A percentile compares a stretch with the other conserved stretches of the same genome.
Conservation (phyloP, 345 rosid species). For the Dipteronia sinensis region DNA sequence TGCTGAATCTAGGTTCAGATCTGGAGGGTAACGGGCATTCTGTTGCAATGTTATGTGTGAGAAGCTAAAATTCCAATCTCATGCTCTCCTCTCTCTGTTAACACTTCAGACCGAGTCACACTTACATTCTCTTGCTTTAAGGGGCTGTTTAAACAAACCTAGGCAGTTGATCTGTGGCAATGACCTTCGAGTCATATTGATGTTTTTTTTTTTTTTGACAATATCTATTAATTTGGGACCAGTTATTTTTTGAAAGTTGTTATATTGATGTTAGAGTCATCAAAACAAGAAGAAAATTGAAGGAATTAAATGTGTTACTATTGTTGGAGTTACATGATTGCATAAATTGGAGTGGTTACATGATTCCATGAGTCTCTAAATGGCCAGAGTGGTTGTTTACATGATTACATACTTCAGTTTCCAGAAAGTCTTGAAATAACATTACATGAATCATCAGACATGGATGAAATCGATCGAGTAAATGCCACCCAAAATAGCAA, state of each 20-base stretch:
- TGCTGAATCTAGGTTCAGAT: not conserved
- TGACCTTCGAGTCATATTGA: not conserved
- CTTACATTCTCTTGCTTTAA: no score
- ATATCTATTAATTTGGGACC: no score
- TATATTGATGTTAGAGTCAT: not conserved
- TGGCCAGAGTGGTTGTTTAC: not conserved
- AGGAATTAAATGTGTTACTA: not conserved
- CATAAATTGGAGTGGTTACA: not conserved
- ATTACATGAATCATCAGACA: constrained; percentile 10
- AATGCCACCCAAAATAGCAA: constrained; percentile 28
- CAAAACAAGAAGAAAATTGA: not conserved
- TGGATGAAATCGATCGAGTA: constrained; percentile 24
- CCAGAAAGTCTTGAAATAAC: not conserved
- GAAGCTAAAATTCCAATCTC: not conserved
- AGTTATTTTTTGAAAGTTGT: no score
- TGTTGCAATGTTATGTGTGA: not conserved
- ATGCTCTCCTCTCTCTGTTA: not conserved
- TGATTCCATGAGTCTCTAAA: no score
- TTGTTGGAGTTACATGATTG: not conserved
- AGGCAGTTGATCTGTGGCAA: no score
- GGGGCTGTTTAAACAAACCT: no score
- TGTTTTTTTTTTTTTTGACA: no score
- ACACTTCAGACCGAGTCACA: no score
- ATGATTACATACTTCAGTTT: not conserved
- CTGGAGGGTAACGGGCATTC: not conserved